These are phyloP conservation scores for Nannochloropsis gaditana DNA, from an alignment of 108 stramenopile genomes.

Conservation along the genomic window DNA sequence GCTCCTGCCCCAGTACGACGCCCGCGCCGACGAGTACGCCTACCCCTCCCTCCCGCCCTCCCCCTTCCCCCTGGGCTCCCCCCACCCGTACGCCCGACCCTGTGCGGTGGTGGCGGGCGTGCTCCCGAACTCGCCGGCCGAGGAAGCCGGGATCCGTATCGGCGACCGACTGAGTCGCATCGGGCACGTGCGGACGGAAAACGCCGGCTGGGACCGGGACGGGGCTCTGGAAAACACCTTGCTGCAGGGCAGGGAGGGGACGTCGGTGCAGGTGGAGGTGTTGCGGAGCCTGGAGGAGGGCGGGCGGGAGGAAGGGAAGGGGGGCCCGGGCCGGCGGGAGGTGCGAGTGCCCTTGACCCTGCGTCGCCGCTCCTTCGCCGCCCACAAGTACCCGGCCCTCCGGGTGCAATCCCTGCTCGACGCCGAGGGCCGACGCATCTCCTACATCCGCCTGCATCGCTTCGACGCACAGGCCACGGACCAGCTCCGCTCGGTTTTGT, in stretches of 20 bases:
- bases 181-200: background rate
- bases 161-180: background rate
- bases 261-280: background rate
- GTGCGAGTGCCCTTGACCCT: background rate
- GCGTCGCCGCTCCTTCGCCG: background rate
- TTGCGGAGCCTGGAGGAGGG: background rate
- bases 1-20: background rate
- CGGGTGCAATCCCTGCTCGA: background rate
- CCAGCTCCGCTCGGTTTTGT: background rate
- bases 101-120: background rate
- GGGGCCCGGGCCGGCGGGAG: background rate
- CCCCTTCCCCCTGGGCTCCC: background rate
- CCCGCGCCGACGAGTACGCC: background rate
- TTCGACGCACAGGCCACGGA: background rate
- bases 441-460: conserved; percentile 2
- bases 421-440: background rate
- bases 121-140: background rate
- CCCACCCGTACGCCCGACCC: background rate
- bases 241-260: background rate
- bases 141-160: background rate
- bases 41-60: background rate
- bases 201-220: background rate
- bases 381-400: background rate
- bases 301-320: background rate
- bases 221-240: background rate